Evolutionary conservation across 2,329 filamentous ascomycete genomes (phyloP), one percentile per base, ranked within the genome.

Genomic region (Delphinella strobiligena): DNA sequence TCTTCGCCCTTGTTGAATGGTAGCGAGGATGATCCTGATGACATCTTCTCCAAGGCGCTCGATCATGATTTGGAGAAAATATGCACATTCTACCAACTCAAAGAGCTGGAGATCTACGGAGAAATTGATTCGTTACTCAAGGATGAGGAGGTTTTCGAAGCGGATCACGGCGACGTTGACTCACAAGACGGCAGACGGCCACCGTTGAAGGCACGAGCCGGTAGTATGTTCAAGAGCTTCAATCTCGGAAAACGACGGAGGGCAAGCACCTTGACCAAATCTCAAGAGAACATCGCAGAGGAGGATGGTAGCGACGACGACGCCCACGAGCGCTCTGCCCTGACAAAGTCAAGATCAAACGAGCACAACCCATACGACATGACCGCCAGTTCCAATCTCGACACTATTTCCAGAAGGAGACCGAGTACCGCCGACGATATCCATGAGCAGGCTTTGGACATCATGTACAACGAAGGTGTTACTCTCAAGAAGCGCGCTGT

Each of bases 1-100:
- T 81, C 80, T 5, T 80, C 87, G 9, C 87, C 91, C 4, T 74
- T 98, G 31, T 80, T 98, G 43, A 67, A 71, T 44, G 69, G 71
- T 40, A 73, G 75, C 43, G 53, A 62, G 18, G 62, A 69, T 34
- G 81, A 93, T 43, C 81, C 87, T 11, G 88, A 96, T 58, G 72
- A 75, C 30, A 72, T 88, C 43, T 98, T 98, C 58, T 72, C 73
- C 48, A 78, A 78, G 47, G 80, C 87, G 31, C 73, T 98, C 14
- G 86, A 93, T 54, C 74, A 82, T 31, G 91, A 98, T 60, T 67
- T 98, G 37, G 88, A 96, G 55, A 96, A 96, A 68, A 86, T 98
- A 45, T 82, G 77, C 53, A 82, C 81, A 1, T 98, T 98, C 60
- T 96, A 91, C 61, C 73, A 79, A 46, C 64, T 85, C 45, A 98